Evolutionary conservation across 2,329 filamentous ascomycete species (phyloP), one percentile per base, ranked within the genome.

Genomic region (Botrytis fabae): DNA sequence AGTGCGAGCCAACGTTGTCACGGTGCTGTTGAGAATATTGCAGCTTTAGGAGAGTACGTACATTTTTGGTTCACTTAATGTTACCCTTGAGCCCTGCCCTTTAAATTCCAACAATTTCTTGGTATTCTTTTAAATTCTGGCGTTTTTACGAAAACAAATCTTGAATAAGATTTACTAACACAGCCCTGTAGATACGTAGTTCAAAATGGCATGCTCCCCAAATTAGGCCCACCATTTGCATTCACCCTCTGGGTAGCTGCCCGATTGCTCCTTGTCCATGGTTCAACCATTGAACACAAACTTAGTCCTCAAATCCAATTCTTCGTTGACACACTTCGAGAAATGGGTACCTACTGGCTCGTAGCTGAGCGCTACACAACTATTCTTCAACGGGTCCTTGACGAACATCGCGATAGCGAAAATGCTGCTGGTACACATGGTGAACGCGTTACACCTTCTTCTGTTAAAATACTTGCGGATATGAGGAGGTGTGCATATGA

Each of bases 181-280:
- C 12, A 40, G n/a, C n/a, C 16, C 35, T 32, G 22, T 60, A 72
- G 70, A 61, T 73, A 73, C 78, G 93, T 97, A 20, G 88, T 92
- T 42, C 89, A 89, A 74, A 92, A 93, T 78, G 87, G 87, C 69
- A 88, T 97, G 81, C 85, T 97, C 32, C 86, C 90, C 68, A 94
- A 94, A 80, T 88, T 97, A 25, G 95, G 95, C 0, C 94, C 94
- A 0, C 94, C 94, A 0, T 97, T 97, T 80, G 94, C 94, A 5
- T 98, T 97, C 80, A 94, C 93, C 0, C 85, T 97, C 2, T 97
- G 95, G 95, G 95, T 97, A 25, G 94, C 93, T 4, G 94, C 95
- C 9, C 91, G 95, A 5, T 86, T 97, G 5, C 85, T 97, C 8
- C 90, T 97, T 14, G 95, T 98, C 4, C 94, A 97, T 81, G 94